phyloP scores from a whole-genome alignment of 2,329 filamentous ascomycete genomes.

The Hysterium pulicare region DNA sequence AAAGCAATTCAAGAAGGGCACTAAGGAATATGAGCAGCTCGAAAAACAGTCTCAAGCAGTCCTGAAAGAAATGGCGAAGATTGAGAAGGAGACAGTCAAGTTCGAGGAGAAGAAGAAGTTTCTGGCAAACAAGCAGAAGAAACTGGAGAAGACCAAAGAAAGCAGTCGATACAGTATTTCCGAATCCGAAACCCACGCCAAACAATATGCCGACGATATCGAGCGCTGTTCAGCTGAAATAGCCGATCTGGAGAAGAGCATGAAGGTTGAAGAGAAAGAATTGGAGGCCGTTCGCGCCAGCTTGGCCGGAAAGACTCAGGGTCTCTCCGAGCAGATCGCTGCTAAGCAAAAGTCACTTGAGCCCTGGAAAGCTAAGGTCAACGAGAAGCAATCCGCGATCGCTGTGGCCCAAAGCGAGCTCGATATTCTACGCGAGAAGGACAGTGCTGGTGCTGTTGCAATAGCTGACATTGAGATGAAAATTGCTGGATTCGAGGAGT shows the following conservation, averaged over 20 bases:
- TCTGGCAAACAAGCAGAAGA: constrained; percentile 83
- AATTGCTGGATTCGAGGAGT: constrained; percentile 68
- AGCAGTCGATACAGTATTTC: constrained; percentile 70
- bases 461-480: constrained; percentile 81
- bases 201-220: constrained; percentile 75
- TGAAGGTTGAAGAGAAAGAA: constrained; percentile 77
- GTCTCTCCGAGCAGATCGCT: constrained; percentile 87
- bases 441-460: constrained; percentile 79
- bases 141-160: constrained; percentile 82
- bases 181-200: constrained; percentile 74
- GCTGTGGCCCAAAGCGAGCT: constrained; percentile 94
- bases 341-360: constrained; percentile 90
- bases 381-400: constrained; percentile 89
- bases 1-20: constrained; percentile 76
- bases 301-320: constrained; percentile 93
- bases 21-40: constrained; percentile 76
- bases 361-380: constrained; percentile 96
- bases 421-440: constrained; percentile 84
- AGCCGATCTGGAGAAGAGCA: constrained; percentile 67
- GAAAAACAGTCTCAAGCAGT: constrained; percentile 78
- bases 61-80: constrained; percentile 82
- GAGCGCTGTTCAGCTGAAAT: constrained; percentile 74
- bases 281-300: constrained; percentile 78
- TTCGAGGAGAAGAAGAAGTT: constrained; percentile 98
- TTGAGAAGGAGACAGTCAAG: constrained; percentile 95